Conservation (phyloP, 148 eudicot species). For the Camellia granthamiana region DNA sequence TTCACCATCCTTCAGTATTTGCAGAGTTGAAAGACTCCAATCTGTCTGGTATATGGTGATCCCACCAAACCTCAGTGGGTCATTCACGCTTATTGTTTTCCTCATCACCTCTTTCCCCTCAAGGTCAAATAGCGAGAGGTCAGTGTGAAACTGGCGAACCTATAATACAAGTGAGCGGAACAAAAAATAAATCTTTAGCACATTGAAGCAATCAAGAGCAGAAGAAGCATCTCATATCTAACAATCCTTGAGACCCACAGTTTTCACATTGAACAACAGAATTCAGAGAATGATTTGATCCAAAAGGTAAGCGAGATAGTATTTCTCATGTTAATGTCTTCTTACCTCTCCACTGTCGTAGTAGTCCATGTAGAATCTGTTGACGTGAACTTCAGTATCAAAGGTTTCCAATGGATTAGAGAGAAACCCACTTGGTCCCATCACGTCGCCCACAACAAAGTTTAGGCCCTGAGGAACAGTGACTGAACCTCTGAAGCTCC, state of each 20-base stretch:
- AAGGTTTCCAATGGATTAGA: slow-evolving; percentile 76
- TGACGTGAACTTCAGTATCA: slow-evolving; percentile 87
- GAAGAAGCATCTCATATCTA: not conserved
- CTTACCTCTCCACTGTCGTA: slow-evolving; percentile 95
- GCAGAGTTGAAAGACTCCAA: slow-evolving; percentile 93
- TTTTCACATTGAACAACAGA: not conserved
- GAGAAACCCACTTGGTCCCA: slow-evolving; percentile 80
- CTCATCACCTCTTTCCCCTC: slow-evolving; percentile 91
- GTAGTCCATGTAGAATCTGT: slow-evolving; percentile 88
- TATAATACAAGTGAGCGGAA: slow-evolving; percentile 22
- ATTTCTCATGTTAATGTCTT: not conserved
- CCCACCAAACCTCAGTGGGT: slow-evolving; percentile 91
- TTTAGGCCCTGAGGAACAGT: slow-evolving; percentile 92
- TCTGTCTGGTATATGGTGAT: slow-evolving; percentile 95
- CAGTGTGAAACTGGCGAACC: slow-evolving; percentile 85
- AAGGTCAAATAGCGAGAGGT: slow-evolving; percentile 78
- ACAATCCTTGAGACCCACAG: not conserved
- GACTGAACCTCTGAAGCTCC: slow-evolving; percentile 91
- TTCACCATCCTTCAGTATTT: slow-evolving; percentile 73
- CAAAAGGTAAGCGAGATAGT: not conserved
- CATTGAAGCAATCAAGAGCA: not conserved
- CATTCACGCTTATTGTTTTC: slow-evolving; percentile 92
- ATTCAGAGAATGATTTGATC: not conserved
- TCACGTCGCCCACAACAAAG: slow-evolving; percentile 85
- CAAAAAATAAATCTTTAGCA: slow-evolving; percentile 16